A percentile compares a stretch with the other conserved stretches of the same genome.
These are phyloP conservation scores for Colletotrichum kahawae DNA, from an alignment of 2,329 filamentous ascomycete species.

Conservation along the genomic window DNA sequence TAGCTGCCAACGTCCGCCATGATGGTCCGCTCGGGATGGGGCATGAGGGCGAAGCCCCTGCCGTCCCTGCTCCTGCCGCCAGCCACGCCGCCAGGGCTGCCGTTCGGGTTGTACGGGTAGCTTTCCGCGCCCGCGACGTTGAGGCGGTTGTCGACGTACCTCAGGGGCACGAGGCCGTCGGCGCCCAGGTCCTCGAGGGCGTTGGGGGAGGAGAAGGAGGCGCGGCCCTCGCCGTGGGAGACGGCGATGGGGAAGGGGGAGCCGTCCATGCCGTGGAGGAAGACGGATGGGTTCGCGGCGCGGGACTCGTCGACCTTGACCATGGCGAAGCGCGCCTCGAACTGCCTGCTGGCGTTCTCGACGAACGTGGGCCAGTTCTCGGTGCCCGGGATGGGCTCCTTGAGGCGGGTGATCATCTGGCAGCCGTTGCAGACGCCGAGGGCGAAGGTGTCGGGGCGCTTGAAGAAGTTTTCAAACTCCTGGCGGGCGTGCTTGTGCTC, in stretches of 20 bases:
- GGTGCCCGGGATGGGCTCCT: conserved; percentile 85
- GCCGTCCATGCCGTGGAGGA: conserved; percentile 87
- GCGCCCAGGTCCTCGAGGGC: conserved; percentile 61
- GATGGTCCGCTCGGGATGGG: conserved; percentile 90
- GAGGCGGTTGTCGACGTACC: conserved; percentile 81
- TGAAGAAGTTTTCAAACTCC: conserved; percentile 87
- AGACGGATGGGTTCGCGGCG: conserved; percentile 68
- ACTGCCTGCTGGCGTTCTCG: conserved; percentile 84
- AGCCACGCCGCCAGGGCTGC: conserved; percentile 80
- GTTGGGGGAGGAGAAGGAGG: conserved; percentile 65
- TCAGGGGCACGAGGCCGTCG: conserved; percentile 74
- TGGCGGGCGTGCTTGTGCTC: conserved; percentile 77
- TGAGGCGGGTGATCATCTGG: conserved; percentile 84
- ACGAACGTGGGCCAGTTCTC: conserved; percentile 86
- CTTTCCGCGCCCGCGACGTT: conserved; percentile 72
- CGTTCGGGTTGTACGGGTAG: conserved; percentile 91
- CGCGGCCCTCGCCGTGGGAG: conserved; percentile 90
- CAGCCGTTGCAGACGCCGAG: conserved; percentile 98
- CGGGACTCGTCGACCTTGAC: conserved; percentile 67
- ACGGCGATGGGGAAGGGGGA: conserved; percentile 84
- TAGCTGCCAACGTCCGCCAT: conserved; percentile 81
- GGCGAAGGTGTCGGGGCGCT: conserved; percentile 85
- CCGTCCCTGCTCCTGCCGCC: conserved; percentile 80
- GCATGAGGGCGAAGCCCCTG: conserved; percentile 87
- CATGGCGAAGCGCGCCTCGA: conserved; percentile 89